Evolutionary conservation across 176 grass and related monocot genomes (phyloP).

Genomic region (barley (Hordeum vulgare)): MorexV3_pseudomolecules_assembly NC_058522.1:560962681-560963180

Average conservation of each 20-base stretch:
- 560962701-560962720: conserved; percentile 34
- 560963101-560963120: conserved; percentile 46
- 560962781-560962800: conserved; percentile 85
- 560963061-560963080: conserved; percentile 79
- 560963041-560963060: conserved; percentile 74
- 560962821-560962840: conserved; percentile 32
- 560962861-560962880: conserved; percentile 40
- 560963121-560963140: conserved; percentile 67
- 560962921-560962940: conserved; percentile 85
- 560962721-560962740: conserved; percentile 85
- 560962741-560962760: conserved; percentile 72
- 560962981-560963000: conserved; percentile 95
- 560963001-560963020: conserved; percentile 97
- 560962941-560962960: conserved; percentile 78
- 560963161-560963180: conserved; percentile 43
- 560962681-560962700: conserved; percentile 20
- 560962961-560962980: conserved; percentile 86
- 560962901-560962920: conserved; percentile 71
- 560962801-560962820: conserved; percentile 49
- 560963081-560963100: conserved; percentile 57
- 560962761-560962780: conserved; percentile 80
- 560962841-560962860: conserved; percentile 40
- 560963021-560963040: conserved; percentile 83
- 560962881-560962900: conserved; percentile 49
- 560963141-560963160: conserved; percentile 84